Conservation (phyloP, 163 green algal genomes). For the Chloromonas sp. region DNA sequence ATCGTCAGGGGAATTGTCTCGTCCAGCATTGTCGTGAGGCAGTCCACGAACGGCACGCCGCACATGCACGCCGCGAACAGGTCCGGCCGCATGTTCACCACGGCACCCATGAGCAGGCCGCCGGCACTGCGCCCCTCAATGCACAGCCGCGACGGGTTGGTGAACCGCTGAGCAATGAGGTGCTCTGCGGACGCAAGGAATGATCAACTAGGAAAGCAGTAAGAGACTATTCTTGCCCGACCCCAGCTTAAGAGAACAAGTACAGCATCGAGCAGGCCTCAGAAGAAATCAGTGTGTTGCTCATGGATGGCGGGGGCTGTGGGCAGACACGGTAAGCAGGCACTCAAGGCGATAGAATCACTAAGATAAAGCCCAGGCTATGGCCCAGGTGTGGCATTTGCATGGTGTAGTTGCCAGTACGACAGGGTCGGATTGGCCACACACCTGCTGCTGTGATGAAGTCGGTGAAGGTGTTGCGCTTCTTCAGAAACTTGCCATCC, state of each 20-base stretch:
- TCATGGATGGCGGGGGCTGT: no score
- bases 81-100: conserved; percentile 77
- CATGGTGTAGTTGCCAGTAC: no score
- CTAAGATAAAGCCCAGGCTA: no score
- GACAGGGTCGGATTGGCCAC: not conserved
- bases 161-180: conserved; percentile 66
- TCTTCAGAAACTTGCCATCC: conserved; percentile 85
- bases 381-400: no score
- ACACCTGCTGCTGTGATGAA: conserved; percentile 75
- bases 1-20: conserved; percentile 87
- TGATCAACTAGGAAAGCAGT: not conserved
- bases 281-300: no score
- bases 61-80: conserved; percentile 75
- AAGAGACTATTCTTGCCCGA: no score
- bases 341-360: no score
- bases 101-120: conserved; percentile 43
- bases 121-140: conserved; percentile 60
- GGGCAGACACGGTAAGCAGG: no score
- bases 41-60: conserved; percentile 50
- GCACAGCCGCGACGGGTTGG: conserved; percentile 37
- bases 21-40: conserved; percentile 93
- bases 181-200: conserved; percentile 50
- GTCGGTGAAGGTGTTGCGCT: conserved; percentile 95
- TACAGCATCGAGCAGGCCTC: no score
- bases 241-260: no score